Percentiles rank a stretch among this genome's conserved stretches.
Conservation (phyloP, 192 early-diverging fungal genomes). For the Kickxella alabastrina region DNA sequence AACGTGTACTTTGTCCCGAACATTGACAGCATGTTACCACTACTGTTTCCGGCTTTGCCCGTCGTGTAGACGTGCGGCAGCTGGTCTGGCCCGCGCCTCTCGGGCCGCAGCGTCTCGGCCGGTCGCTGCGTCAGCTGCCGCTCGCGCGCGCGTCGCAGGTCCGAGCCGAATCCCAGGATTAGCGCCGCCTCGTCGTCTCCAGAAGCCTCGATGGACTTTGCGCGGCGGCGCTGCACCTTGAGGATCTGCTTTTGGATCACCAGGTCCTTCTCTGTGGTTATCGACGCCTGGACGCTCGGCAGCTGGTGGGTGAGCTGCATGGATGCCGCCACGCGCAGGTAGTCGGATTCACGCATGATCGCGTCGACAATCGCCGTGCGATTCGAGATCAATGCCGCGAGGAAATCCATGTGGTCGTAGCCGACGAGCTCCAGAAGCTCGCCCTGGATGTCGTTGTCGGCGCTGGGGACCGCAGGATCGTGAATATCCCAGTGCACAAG, state of each 20-base stretch:
- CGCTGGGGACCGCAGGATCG: slow-evolving; percentile 24
- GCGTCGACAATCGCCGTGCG: slow-evolving; percentile 25
- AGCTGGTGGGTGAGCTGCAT: slow-evolving; percentile 1
- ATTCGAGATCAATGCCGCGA: slow-evolving; percentile 27
- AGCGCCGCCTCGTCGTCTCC: slow-evolving; percentile 13
- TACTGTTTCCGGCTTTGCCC: slow-evolving; percentile 12
- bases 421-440: slow-evolving; percentile 49
- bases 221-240: slow-evolving; percentile 10
- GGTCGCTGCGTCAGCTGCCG: slow-evolving; percentile 37
- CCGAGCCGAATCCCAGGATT: slow-evolving; percentile 31
- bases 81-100: slow-evolving; percentile 17
- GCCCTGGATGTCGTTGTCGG: slow-evolving; percentile 42
- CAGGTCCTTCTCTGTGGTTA: slow-evolving; percentile 28
- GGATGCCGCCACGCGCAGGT: slow-evolving; percentile 12
- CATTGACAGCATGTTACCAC: slow-evolving; percentile 67
- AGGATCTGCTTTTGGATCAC: slow-evolving; percentile 30
- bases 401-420: slow-evolving; percentile 46
- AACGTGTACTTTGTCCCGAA: slow-evolving; percentile 78
- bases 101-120: slow-evolving; percentile 27
- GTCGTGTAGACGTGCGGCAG: slow-evolving; percentile 88
- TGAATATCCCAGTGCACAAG: slow-evolving; percentile 28
- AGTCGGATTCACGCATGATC: slow-evolving; percentile 30
- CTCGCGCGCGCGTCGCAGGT: slow-evolving; percentile 39
- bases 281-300: slow-evolving; percentile 26
- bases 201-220: not conserved